Evolutionary conservation across 768 basidiomycete species (phyloP).

Genomic region (Termitomyces sp.): DNA sequence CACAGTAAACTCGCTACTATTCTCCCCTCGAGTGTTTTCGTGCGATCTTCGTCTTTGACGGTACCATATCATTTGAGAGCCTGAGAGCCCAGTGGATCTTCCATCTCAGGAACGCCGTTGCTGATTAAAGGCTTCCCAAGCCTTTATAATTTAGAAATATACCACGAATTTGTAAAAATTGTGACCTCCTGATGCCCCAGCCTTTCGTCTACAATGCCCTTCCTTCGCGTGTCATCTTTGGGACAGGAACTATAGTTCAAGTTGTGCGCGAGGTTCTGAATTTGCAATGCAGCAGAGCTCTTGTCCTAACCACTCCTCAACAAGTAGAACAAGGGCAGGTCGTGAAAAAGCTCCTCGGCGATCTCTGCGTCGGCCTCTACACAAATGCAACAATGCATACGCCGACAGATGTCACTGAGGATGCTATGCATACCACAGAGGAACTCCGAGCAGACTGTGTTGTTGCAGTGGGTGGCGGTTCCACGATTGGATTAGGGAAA

Average conservation of each 20-base stretch:
- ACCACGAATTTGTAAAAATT: background rate
- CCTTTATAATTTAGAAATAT: background rate
- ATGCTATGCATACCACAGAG: constrained; percentile 21
- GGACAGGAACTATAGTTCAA: constrained; percentile 24
- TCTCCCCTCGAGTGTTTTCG: background rate
- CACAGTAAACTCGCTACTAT: background rate
- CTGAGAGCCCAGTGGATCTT: background rate
- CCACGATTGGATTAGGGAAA: constrained; percentile 32
- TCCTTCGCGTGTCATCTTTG: constrained; percentile 32
- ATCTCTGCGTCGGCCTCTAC: constrained; percentile 25
- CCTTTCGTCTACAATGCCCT: constrained; percentile 32
- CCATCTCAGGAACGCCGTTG: background rate
- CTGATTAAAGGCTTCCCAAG: background rate
- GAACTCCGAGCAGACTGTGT: constrained; percentile 26
- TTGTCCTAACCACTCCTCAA: constrained; percentile 28
- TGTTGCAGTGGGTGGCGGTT: constrained; percentile 32
- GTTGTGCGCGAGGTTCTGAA: constrained; percentile 23
- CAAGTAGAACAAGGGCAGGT: constrained; percentile 22
- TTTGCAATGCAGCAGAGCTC: constrained; percentile 25
- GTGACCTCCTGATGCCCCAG: constrained; percentile 16
- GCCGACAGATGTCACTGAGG: constrained; percentile 28
- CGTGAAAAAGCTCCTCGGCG: constrained; percentile 12
- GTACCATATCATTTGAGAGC: background rate
- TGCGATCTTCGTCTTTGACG: background rate
- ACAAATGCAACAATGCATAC: constrained; percentile 36